These are phyloP conservation scores for Boletus coccyginus DNA, from an alignment of 768 basidiomycete genomes.

Conservation along the genomic window DNA sequence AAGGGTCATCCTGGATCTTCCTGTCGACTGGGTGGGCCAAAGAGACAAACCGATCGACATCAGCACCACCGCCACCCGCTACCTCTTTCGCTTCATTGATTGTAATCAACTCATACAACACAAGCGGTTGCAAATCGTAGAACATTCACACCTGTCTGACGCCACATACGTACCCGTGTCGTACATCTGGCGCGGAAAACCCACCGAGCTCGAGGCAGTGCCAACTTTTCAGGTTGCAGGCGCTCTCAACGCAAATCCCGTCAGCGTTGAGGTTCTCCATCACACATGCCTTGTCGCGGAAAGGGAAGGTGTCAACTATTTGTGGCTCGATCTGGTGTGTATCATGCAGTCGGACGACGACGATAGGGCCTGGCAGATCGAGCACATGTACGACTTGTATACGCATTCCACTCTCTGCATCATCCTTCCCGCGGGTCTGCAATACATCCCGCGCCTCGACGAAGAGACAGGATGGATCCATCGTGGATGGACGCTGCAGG, in stretches of 20 bases:
- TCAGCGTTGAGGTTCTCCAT: background rate
- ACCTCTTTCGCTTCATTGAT: background rate
- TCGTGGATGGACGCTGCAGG: background rate
- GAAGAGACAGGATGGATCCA: background rate
- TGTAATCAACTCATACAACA: background rate
- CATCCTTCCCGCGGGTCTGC: background rate
- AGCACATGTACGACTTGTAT: background rate
- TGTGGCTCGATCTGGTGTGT: background rate
- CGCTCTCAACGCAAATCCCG: background rate
- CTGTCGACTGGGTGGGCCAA: background rate
- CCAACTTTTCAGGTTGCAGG: background rate
- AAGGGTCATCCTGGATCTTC: background rate
- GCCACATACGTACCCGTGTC: background rate
- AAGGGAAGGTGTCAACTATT: background rate
- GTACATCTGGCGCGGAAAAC: background rate
- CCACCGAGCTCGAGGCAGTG: background rate
- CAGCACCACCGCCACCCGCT: background rate
- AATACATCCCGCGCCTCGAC: background rate
- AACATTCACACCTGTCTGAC: background rate
- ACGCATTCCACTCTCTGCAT: background rate
- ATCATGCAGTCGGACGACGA: background rate
- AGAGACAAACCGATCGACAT: background rate
- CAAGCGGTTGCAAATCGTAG: background rate
- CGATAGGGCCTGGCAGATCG: slow-evolving; percentile 1
- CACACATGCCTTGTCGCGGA: background rate